Evolutionary conservation across 495 filamentous ascomycete genomes (phyloP), one percentile per base, ranked within the genome.

Genomic region (Podospora bellae-mahoneyi): DNA sequence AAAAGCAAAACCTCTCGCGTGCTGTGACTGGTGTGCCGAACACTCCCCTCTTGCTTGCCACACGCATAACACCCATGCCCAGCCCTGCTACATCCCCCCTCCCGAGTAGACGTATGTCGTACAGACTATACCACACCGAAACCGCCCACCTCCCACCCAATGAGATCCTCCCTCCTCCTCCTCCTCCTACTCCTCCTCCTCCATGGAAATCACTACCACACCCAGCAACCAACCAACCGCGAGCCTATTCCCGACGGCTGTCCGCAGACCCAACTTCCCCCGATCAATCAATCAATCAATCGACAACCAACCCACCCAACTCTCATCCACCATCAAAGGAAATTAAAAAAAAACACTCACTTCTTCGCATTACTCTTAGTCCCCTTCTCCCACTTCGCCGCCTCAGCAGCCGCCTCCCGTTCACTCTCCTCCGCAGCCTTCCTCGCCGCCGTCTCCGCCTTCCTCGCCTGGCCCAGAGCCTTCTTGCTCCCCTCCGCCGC

Each of bases 391-490:
- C 95, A 99, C 69, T 96, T 83, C 68, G 83, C 83, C 10, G 90
- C 89, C 73, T 97, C 96, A 54, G 78, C 87, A 0, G 81, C 85
- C 0, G 86, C 87, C 39, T 81, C 86, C 79, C 90, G 91, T n/a
- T 85, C 78, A 20, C 91, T 84, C 63, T 90, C 89, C 0, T 73
- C 87, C 7, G 91, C 91, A 48, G 87, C 85, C 78, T 97, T 99
- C 60, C 83, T 72, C 2, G 91, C 88, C 0, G 93, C 94, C 10
- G 87, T 87, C 58, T 97, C 92, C 66, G 95, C 94, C 84, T 99
- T 99, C 82, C 93, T 84, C 66, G 94, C 93, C 74, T 98, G 92
- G 71, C 95, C 96, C 2, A 87, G 86, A 0, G 83, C 94, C 82
- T 98, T 98, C 84, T 97, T 98, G 73, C 87, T 90, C 9, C 39